These are phyloP conservation scores for Nakaseomyces delphensis DNA, from an alignment of 1,139 yeast genomes.

Conservation along the genomic window DNA sequence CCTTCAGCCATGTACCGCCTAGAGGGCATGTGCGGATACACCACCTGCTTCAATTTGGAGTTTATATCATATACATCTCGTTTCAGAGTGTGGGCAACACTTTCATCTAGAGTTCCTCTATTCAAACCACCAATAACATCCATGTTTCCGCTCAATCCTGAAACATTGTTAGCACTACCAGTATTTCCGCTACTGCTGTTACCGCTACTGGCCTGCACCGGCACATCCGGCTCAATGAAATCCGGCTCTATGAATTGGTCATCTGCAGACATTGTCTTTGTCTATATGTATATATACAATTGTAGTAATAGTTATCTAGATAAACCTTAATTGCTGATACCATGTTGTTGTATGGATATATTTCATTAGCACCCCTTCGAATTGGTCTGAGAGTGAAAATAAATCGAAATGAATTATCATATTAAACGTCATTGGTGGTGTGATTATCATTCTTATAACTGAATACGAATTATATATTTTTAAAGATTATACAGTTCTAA, in stretches of 20 bases:
- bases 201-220: conserved; percentile 7
- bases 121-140: conserved; percentile 6
- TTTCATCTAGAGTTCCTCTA: conserved; percentile 31
- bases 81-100: conserved; percentile 23
- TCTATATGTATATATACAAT: neutral
- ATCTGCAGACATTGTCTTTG: conserved; percentile 2
- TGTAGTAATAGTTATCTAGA: neutral
- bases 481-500: no score
- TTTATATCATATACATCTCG: conserved; percentile 30
- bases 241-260: conserved; percentile 19
- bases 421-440: no score
- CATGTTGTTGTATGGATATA: no score
- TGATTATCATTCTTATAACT: no score
- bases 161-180: no score
- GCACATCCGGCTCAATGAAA: conserved; percentile 19
- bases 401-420: no score
- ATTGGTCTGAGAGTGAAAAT: no score
- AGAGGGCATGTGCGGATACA: conserved; percentile 28
- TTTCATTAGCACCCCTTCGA: no score
- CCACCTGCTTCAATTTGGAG: conserved; percentile 27
- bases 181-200: neutral
- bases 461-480: no score
- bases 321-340: neutral
- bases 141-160: conserved; percentile 6
- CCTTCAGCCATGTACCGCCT: conserved; percentile 9